phyloP scores from a whole-genome alignment of 306 rosid genomes.

The Fragaria iinumae region DNA sequence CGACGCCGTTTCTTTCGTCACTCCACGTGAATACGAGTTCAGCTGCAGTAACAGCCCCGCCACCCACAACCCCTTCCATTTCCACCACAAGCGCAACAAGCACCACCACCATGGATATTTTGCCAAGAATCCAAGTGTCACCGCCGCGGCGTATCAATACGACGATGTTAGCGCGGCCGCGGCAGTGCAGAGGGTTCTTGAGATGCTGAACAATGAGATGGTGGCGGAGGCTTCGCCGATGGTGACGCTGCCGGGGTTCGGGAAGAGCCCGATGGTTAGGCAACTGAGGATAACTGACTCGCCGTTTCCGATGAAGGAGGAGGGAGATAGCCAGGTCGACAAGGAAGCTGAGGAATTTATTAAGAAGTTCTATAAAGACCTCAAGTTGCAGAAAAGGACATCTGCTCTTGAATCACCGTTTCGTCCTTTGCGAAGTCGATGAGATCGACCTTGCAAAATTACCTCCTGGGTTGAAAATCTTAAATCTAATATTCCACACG shows the following conservation, averaged over 20 bases:
- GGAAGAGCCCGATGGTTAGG: constrained; percentile 63
- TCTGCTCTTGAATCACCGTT: constrained; percentile 57
- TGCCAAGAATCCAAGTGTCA: constrained; percentile 10
- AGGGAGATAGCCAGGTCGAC: constrained; percentile 63
- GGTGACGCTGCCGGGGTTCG: constrained; percentile 65
- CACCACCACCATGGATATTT: constrained; percentile 18
- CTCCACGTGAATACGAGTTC: constrained; percentile 78
- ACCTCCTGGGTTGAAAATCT: neutral
- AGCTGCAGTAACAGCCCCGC: constrained; percentile 94
- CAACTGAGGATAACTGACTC: constrained; percentile 82
- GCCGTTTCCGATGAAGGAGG: constrained; percentile 76
- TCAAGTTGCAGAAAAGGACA: constrained; percentile 44
- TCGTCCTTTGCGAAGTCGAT: constrained; percentile 29
- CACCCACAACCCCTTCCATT: constrained; percentile 25
- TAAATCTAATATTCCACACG: neutral
- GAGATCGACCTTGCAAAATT: neutral
- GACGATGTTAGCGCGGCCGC: constrained; percentile 46
- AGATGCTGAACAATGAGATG: constrained; percentile 44
- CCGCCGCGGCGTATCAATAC: constrained; percentile 29
- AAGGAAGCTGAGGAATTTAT: constrained; percentile 78
- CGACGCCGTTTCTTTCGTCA: constrained; percentile 49
- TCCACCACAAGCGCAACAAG: constrained; percentile 34
- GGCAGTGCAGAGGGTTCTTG: constrained; percentile 62
- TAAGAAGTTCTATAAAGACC: constrained; percentile 62
- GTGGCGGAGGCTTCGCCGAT: constrained; percentile 62